Evolutionary conservation across 2,329 filamentous ascomycete species (phyloP), one percentile per base, ranked within the genome.

Genomic region (Lasiodiplodia citricola): DNA sequence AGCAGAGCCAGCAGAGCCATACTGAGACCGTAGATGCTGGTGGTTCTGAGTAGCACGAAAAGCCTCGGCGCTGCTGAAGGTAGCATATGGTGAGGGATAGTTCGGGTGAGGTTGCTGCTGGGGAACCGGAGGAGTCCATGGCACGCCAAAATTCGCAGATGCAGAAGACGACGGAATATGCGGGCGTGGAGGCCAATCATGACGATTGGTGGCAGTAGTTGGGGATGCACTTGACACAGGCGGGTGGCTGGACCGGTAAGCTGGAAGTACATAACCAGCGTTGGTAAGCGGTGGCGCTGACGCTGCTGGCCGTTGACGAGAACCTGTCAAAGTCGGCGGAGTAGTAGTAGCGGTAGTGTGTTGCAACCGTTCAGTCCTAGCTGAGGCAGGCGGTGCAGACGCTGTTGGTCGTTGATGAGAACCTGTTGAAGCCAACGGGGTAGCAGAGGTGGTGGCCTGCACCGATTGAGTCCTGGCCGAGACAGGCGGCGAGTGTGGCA

Each of bases 51-150:
- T 54, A 35, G 51, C 35, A 7, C 67, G 66, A 4, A 23, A 31
- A 31, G 56, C 50, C 13, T 21, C 11, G 28, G 79, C 55, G 18
- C 71, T 67, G n/a, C 51, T 55, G 18, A 37, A 37, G 66, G 75
- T 71, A 21, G 70, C 72, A 23, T 69, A 52, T 21, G 28, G 31
- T 7, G 58, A 16, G 18, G 10, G 4, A 7, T 10, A 4, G 23
- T 11, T 37, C 25, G 14, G 28, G n/a, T 28, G 21, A 16, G 23
- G 38, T 37, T 63, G 58, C 16, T 52, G 23, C 4, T 50, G 41
- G 14, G 16, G 25, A 14, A 44, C 3, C 5, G 41, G 41, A 7
- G 41, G 41, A 47, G 25, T 18, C 18, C 28, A 31, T 10, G 58
- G n/a, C 10, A 28, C 11, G 18, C 35, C 38, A 25, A 25, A 3